Evolutionary conservation across 805 yeast genomes (phyloP).

Genomic region (Wickerhamomyces rabaulensis): DNA sequence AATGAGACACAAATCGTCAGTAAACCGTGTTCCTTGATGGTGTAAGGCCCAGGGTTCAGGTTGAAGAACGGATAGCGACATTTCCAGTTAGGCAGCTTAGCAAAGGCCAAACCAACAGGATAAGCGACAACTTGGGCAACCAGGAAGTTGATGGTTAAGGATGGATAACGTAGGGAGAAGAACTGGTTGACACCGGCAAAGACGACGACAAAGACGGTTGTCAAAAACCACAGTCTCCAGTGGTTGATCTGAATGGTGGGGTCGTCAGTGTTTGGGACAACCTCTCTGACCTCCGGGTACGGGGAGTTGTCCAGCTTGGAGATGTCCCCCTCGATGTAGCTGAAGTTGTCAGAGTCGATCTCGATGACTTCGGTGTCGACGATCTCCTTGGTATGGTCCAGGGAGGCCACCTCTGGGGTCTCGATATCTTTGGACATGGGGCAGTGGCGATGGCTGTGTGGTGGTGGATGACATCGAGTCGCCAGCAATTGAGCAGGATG

Average conservation of each 20-base stretch:
- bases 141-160: constrained; percentile 41
- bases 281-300: constrained; percentile 61
- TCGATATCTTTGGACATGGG: neutral
- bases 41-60: constrained; percentile 49
- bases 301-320: constrained; percentile 40
- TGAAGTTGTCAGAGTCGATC: constrained; percentile 8
- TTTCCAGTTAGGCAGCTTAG: constrained; percentile 34
- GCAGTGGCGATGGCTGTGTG: no score
- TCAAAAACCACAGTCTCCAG: constrained; percentile 50
- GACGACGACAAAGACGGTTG: constrained; percentile 43
- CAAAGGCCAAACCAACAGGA: constrained; percentile 52
- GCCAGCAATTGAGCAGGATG: neutral
- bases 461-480: no score
- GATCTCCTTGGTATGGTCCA: neutral
- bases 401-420: neutral
- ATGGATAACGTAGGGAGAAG: constrained; percentile 49
- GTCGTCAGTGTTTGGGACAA: constrained; percentile 50
- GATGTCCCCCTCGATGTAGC: constrained; percentile 14
- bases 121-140: constrained; percentile 58
- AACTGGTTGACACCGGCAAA: constrained; percentile 56
- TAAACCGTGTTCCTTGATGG: constrained; percentile 47
- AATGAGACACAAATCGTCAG: constrained; percentile 44
- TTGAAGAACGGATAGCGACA: constrained; percentile 25
- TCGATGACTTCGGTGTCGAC: neutral
- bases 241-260: constrained; percentile 43